Evolutionary conservation across 495 filamentous ascomycete species (phyloP), one percentile per base, ranked within the genome.

Genomic region (Penicillium cinerascens): DNA sequence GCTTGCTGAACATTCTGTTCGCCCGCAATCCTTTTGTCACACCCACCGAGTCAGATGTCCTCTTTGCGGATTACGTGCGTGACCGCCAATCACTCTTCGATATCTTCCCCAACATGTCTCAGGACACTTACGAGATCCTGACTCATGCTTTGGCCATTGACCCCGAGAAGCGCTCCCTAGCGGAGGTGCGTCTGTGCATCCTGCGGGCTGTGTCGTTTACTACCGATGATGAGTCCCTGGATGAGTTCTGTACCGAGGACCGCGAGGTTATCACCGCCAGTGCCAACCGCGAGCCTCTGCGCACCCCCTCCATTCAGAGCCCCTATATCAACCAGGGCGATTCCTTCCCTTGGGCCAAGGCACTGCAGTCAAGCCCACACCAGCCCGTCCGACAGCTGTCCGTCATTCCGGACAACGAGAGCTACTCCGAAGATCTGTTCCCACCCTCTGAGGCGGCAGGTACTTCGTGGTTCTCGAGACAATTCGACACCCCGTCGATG

Each of bases 71-170:
- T 67, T 98, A 92, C 69, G 87, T 87, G 51, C 82, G 87, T 46
- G 92, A 97, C 75, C 86, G 86, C 64, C 91, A 97, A 69, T 93
- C 89, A 10, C 82, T 98, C 23, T 97, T 97, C 72, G 93, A 98
- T 70, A 90, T 97, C 63, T 98, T 98, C 70, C 91, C 93, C 23
- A 95, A 90, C 68, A 92, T 98, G 91, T 96, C 92, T 50, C 90
- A 95, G 65, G 93, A 98, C 64, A 96, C 93, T 0, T 98, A 87
- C 64, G 89, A 95, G 68, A 90, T 97, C 55, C 80, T 98, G 69
- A 80, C 85, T 25, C 81, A 92, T 63, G 91, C 89, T 61, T 78
- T 98, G 78, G 86, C 89, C 55, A 74, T 97, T 58, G 92, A 97
- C 70, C 95, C 93, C 10, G 78, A 79, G 54, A 96, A 91, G 78